Percentiles rank a stretch among this genome's conserved stretches.
phyloP scores from a whole-genome alignment of 805 yeast genomes.

The Kazachstania viticola region DNA sequence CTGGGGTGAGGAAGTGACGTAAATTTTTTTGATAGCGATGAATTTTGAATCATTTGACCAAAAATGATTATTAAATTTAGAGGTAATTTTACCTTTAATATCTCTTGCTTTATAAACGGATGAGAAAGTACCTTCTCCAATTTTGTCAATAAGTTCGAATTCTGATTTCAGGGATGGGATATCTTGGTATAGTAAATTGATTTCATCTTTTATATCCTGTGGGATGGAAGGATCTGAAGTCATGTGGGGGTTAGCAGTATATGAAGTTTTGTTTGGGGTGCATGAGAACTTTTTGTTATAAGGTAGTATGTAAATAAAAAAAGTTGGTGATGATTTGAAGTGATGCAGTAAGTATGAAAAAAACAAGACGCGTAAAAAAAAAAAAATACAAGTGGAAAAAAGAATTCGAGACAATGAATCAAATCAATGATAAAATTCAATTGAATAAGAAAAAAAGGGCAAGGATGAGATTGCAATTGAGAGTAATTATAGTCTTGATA shows the following conservation, averaged over 20 bases:
- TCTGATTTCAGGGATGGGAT: constrained; percentile 38
- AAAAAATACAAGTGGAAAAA: no score
- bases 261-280: background rate
- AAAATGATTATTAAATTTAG: constrained; percentile 19
- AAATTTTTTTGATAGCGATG: constrained; percentile 87
- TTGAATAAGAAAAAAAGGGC: no score
- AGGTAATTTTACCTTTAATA: constrained; percentile 24
- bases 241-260: background rate
- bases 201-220: constrained; percentile 44
- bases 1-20: constrained; percentile 90
- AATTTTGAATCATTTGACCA: constrained; percentile 27
- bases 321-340: no score
- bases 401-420: no score
- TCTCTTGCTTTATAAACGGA: constrained; percentile 52
- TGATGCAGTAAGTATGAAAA: no score
- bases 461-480: no score
- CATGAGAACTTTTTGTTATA: no score
- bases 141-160: constrained; percentile 34
- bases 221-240: constrained; percentile 33
- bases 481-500: no score
- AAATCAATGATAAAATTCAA: no score
- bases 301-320: no score
- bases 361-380: no score
- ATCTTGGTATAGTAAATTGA: constrained; percentile 39
- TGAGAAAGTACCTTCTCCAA: constrained; percentile 81